Conservation (phyloP, 371 early-diverging fungal genomes). For the Cokeromyces recurvatus region DNA sequence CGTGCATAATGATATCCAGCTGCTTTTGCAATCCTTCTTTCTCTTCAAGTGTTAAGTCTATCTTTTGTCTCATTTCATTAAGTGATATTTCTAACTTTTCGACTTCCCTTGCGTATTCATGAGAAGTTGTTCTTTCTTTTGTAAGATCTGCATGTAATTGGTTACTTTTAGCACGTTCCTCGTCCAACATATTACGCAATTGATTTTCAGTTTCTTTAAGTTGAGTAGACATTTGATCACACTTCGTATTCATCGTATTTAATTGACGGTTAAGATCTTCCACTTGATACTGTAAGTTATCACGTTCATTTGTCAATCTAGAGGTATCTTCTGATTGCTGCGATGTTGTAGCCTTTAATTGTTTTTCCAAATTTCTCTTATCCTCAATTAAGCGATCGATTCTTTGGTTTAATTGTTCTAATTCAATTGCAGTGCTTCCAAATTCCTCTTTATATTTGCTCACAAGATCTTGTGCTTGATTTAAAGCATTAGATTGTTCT, state of each 20-base stretch:
- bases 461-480: no score
- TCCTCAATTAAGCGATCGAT: not conserved
- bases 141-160: not conserved
- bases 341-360: not conserved
- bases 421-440: not conserved
- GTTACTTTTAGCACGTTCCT: not conserved
- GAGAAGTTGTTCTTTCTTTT: not conserved
- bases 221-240: not conserved
- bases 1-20: no score
- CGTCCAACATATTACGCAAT: not conserved
- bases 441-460: not conserved
- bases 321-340: not conserved
- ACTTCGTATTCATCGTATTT: not conserved
- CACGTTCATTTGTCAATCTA: not conserved
- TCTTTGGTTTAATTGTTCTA: not conserved
- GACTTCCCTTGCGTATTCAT: not conserved
- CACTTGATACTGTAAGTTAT: not conserved
- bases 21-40: no score
- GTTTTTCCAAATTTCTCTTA: not conserved
- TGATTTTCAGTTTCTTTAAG: not conserved
- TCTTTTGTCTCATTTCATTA: no score
- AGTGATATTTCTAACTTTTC: not conserved
- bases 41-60: no score
- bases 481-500: no score
- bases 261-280: not conserved